Conservation (phyloP, 805 yeast species). For the Metschnikowia shivogae region DNA sequence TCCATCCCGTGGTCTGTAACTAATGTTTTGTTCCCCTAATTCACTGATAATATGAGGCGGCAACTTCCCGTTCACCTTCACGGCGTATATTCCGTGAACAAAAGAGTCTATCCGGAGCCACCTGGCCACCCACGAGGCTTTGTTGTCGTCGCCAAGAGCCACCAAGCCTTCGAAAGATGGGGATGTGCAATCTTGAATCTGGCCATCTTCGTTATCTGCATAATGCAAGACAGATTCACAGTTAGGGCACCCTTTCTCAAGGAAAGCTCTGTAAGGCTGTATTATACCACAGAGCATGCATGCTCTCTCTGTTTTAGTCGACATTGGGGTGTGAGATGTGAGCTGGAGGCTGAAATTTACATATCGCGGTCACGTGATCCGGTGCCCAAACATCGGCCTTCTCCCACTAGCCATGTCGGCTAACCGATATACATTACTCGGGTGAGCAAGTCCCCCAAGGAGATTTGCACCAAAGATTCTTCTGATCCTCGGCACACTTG, state of each 20-base stretch:
- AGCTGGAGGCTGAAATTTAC: not conserved
- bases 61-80: slow-evolving; percentile 83
- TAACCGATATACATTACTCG: no score
- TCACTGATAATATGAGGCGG: slow-evolving; percentile 81
- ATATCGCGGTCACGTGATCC: slow-evolving; percentile 2
- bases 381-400: not conserved
- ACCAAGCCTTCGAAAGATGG: slow-evolving; percentile 95
- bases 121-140: slow-evolving; percentile 90
- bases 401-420: no score
- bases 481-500: not conserved
- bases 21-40: slow-evolving; percentile 68
- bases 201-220: slow-evolving; percentile 73
- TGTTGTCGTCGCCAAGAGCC: slow-evolving; percentile 76
- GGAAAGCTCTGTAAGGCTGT: slow-evolving; percentile 68
- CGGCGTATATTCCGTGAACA: slow-evolving; percentile 88
- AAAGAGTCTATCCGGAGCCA: slow-evolving; percentile 92
- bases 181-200: slow-evolving; percentile 87
- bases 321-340: slow-evolving; percentile 25
- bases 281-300: slow-evolving; percentile 96
- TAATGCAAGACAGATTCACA: slow-evolving; percentile 84
- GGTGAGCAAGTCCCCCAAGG: no score
- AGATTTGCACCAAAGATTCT: no score
- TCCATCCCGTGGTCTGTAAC: slow-evolving; percentile 94
- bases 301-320: slow-evolving; percentile 78
- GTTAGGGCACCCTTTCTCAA: slow-evolving; percentile 90